These are phyloP conservation scores for Aureobasidium sp. DNA, from an alignment of 2,329 filamentous ascomycete species.

Conservation along the genomic window DNA sequence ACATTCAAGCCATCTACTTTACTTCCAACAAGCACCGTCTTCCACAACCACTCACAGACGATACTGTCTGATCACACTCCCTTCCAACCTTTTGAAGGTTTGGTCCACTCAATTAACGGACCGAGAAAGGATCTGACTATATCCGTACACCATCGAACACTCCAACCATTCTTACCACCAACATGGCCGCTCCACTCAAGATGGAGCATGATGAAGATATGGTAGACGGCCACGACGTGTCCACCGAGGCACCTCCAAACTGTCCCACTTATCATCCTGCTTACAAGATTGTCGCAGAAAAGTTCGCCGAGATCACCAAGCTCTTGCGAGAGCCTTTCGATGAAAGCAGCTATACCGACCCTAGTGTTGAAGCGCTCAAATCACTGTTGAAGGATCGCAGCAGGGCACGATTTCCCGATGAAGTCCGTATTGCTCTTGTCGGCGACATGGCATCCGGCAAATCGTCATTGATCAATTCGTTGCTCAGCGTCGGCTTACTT, in stretches of 20 bases:
- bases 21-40: too few species aligned
- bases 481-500: conserved; percentile 16
- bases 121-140: too few species aligned
- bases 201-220: not conserved
- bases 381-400: not conserved
- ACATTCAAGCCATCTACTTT: too few species aligned
- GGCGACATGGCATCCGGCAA: conserved; percentile 19
- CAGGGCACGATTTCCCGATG: conserved; percentile 1
- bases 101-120: too few species aligned
- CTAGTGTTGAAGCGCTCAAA: not conserved
- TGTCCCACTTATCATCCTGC: not conserved
- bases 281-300: not conserved
- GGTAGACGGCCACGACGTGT: not conserved
- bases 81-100: too few species aligned
- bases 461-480: conserved; percentile 18
- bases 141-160: too few species aligned
- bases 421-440: conserved; percentile 11
- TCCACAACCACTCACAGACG: too few species aligned
- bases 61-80: too few species aligned
- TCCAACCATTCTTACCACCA: too few species aligned
- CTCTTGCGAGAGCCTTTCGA: not conserved
- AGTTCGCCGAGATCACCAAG: not conserved
- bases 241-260: not conserved
- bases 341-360: not conserved
- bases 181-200: not conserved